Evolutionary conservation across 2,329 filamentous ascomycete species (phyloP), one percentile per base, ranked within the genome.

Genomic region (Graphiopsis chlorocephala): DNA sequence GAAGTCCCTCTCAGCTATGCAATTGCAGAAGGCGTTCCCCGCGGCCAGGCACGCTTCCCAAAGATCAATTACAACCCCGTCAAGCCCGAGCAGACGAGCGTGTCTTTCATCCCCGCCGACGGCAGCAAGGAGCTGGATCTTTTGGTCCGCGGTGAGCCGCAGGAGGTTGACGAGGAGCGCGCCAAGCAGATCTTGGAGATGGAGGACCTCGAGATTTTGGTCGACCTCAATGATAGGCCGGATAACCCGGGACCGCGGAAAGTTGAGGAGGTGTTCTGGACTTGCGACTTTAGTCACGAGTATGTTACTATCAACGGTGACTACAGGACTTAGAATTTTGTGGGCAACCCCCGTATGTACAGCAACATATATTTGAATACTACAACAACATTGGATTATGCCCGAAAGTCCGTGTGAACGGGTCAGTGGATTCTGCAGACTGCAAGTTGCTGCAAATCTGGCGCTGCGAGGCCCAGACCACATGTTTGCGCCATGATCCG

Each of bases 281-380:
- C 91, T 45, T 95, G 92, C 74, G 92, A 96, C 76, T 92, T 93
- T 71, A 92, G 89, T 74, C 90, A 93, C 74, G 90, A 93, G 82
- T 96, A 88, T 79, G 86, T 89, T 56, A 88, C 86, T 59, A 89
- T 89, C 71, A 89, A 89, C 73, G 87, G 85, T 42, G 87, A 89
- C 75, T 89, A 89, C 75, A 78, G 87, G 71, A 88, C 87, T 64
- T 64, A 53, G 28, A 20, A 28, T 20, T 8, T 15, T 5, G 2
- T 12, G 8, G 6, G 4, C 11, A 20, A 11, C 8, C 3, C 31
- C 3, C 31, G 50, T 31, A 53, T 53, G 10, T 31, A 53, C 10
- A 53, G 12, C 14, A 12, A 28, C 12, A 20, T 31, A 17, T 28
- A n/a, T 17, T 15, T 26, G 26, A 28, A 28, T 20, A 1, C 17